Evolutionary conservation across 163 green algal genomes (phyloP).

Genomic region (Volvox carteri): DNA sequence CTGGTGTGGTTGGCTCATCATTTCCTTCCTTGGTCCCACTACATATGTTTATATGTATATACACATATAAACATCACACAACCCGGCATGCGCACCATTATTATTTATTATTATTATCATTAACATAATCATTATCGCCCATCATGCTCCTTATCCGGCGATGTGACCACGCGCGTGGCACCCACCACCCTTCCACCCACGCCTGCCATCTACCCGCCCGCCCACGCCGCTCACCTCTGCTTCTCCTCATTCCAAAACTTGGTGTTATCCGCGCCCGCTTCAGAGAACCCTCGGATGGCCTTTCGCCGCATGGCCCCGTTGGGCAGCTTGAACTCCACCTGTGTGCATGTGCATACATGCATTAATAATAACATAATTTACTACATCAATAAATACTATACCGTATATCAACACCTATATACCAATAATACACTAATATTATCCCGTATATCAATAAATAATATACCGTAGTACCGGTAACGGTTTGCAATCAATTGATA

Average conservation of each 20-base stretch:
- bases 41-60: too few species aligned
- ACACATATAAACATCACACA: background rate
- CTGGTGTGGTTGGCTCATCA: too few species aligned
- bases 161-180: too few species aligned
- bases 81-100: background rate
- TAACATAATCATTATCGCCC: too few species aligned
- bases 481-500: too few species aligned
- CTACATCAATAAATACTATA: too few species aligned
- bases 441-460: too few species aligned
- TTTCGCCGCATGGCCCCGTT: constrained; percentile 52
- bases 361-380: too few species aligned
- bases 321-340: constrained; percentile 35
- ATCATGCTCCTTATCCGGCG: background rate
- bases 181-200: background rate
- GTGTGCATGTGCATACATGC: background rate
- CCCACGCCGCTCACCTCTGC: constrained; percentile 8
- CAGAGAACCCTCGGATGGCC: constrained; percentile 25
- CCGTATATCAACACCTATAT: too few species aligned
- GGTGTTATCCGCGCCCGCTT: background rate
- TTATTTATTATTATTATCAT: background rate
- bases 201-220: background rate
- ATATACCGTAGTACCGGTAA: too few species aligned
- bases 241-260: constrained; percentile 68
- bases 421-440: too few species aligned
- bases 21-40: too few species aligned